phyloP scores from a whole-genome alignment of 768 basidiomycete genomes.

The Lactarius trivialis region DNA sequence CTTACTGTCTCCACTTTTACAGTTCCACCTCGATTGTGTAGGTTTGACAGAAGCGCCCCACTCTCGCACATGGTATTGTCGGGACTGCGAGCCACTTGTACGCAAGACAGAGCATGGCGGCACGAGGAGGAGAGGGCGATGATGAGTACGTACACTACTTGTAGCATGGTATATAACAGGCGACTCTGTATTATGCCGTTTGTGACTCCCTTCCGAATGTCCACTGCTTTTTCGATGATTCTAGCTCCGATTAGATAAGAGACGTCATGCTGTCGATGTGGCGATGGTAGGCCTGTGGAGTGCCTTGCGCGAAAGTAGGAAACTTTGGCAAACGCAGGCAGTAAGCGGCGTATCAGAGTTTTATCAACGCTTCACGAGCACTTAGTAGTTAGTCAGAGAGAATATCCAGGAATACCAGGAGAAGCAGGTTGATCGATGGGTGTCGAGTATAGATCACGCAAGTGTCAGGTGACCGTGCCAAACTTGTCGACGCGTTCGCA shows the following conservation, averaged over 20 bases:
- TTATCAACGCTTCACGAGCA: too few relatives aligned
- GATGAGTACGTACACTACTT: slow-evolving; percentile 18
- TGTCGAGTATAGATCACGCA: not conserved
- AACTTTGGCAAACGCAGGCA: too few relatives aligned
- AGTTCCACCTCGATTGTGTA: slow-evolving; percentile 74
- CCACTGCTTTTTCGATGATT: not conserved
- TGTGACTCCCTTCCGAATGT: slow-evolving; percentile 1
- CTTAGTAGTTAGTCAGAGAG: too few relatives aligned
- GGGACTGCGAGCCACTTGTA: slow-evolving; percentile 41
- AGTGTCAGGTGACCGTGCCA: not conserved
- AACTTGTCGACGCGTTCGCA: slow-evolving; percentile 7
- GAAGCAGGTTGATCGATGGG: too few relatives aligned
- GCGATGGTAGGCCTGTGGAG: too few relatives aligned
- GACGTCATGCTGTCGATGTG: too few relatives aligned
- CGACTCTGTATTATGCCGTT: not conserved
- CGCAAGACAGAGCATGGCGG: slow-evolving; percentile 28
- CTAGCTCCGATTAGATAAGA: not conserved
- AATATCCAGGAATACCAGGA: too few relatives aligned
- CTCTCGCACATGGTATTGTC: slow-evolving; percentile 60
- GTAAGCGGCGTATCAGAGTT: too few relatives aligned
- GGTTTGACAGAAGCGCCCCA: slow-evolving; percentile 52
- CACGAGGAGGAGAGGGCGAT: slow-evolving; percentile 30
- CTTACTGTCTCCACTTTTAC: not conserved
- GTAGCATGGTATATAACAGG: too few relatives aligned
- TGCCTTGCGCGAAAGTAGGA: too few relatives aligned